phyloP scores from a whole-genome alignment of 345 rosid genomes.

The Lagerstroemia speciosa region DNA sequence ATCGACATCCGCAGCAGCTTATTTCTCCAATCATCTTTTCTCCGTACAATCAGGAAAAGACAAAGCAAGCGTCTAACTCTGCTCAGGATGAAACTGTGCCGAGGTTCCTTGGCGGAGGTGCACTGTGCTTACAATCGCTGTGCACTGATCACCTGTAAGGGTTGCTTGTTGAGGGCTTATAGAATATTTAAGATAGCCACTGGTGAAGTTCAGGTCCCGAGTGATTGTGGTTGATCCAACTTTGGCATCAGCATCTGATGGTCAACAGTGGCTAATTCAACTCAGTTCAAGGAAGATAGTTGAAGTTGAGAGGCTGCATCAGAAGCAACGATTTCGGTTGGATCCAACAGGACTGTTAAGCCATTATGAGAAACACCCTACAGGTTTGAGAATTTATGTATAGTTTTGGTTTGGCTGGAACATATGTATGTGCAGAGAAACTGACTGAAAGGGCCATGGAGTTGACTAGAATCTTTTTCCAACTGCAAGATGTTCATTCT shows the following conservation, averaged over 20 bases:
- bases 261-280: neutral
- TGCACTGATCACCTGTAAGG: constrained; percentile 43
- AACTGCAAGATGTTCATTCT: neutral
- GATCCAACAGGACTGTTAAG: neutral
- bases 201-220: neutral
- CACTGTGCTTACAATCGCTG: constrained; percentile 49
- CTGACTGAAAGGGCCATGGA: neutral
- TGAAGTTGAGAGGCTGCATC: neutral
- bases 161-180: neutral
- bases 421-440: neutral
- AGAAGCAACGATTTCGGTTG: neutral
- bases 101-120: constrained; percentile 26
- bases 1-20: constrained; percentile 26
- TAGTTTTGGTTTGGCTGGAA: neutral
- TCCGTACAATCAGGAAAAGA: constrained; percentile 29
- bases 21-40: constrained; percentile 30
- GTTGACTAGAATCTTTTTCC: neutral
- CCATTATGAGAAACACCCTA: neutral
- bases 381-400: neutral
- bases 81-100: constrained; percentile 27
- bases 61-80: constrained; percentile 40
- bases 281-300: neutral
- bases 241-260: neutral
- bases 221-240: neutral
- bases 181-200: neutral